Evolutionary conservation across 192 early-diverging fungal species (phyloP).

Genomic region (Umbelopsis vinacea): DNA sequence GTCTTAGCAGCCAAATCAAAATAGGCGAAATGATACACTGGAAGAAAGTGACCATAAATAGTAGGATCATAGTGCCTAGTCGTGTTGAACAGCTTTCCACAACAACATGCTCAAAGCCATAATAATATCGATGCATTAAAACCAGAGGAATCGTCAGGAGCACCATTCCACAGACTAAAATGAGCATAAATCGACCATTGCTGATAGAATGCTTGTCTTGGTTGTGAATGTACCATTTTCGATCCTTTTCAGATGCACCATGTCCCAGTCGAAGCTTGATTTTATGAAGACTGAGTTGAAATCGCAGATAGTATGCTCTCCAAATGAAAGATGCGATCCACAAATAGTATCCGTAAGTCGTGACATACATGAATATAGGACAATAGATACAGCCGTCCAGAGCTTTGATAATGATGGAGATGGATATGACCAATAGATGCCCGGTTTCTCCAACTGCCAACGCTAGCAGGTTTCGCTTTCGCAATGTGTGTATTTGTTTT

Average conservation of each 20-base stretch:
- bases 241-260: constrained; percentile 8
- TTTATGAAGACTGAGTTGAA: constrained; percentile 16
- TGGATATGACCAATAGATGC: constrained; percentile 8
- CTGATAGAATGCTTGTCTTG: not conserved
- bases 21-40: constrained; percentile 52
- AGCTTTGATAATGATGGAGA: not conserved
- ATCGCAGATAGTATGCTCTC: constrained; percentile 19
- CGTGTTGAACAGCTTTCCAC: not conserved
- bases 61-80: constrained; percentile 16
- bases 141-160: not conserved
- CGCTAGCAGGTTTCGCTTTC: constrained; percentile 21
- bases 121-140: not conserved
- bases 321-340: constrained; percentile 27
- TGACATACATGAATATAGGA: constrained; percentile 24
- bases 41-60: constrained; percentile 29
- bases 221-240: not conserved
- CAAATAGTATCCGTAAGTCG: constrained; percentile 10
- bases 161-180: not conserved
- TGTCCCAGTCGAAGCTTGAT: not conserved
- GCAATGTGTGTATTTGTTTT: constrained; percentile 12
- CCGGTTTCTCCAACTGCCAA: constrained; percentile 22
- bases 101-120: not conserved
- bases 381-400: not conserved
- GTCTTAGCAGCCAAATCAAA: constrained; percentile 51
- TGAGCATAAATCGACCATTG: not conserved